Base-by-base conservation (phyloP, 2,329 filamentous ascomycete species). In the Venturiaceae sp. region DNA sequence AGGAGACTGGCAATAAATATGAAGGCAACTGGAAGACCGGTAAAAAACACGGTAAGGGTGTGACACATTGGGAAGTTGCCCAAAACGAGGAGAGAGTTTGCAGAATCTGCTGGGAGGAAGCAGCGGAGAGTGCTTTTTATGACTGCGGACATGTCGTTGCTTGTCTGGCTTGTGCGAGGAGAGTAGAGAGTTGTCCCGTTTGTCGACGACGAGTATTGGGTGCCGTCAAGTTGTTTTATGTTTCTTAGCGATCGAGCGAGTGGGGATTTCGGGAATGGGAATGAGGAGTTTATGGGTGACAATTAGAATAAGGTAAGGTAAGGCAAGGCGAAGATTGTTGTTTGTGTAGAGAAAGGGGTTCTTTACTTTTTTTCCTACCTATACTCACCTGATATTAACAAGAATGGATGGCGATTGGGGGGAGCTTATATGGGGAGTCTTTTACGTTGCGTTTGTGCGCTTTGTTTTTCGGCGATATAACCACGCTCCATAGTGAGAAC, bases 71-170 rank as follows among this genome's bases (percentile, higher is more conserved):
- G 76, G 80, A 82, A 63, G 78, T 81, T 28, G 83, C 82, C 2
- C 81, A 85, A 58, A 82, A 85, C 59, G 80, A 83, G 62, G 77
- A 80, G 68, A 74, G 78, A 50, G 66, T 81, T 5, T 86, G 83
- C 66, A 76, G 80, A 59, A 84, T 86, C 59, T 86, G 83, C 72
- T 85, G 80, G 68, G 77, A 80, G n/a, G 77, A 79, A 47, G 77
- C 78, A 44, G 80, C 82, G 57, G 80, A 83, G 61, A 79, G 81
- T 4, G 75, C 82, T 6, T 84, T 86, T 66, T 82, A 81, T 63
- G 80, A 83, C 62, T 86, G 83, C 62, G 83, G 83, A 0, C 83
- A 86, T 64, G 80, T 85, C 19, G 79, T 83, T 50, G 79, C 82
- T 3, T 86, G 83, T 62, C 70, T 81, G 59, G 71, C 71, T n/a